phyloP scores from a whole-genome alignment of 2,329 filamentous ascomycete genomes.

The Cladosporium oxysporum region DNA sequence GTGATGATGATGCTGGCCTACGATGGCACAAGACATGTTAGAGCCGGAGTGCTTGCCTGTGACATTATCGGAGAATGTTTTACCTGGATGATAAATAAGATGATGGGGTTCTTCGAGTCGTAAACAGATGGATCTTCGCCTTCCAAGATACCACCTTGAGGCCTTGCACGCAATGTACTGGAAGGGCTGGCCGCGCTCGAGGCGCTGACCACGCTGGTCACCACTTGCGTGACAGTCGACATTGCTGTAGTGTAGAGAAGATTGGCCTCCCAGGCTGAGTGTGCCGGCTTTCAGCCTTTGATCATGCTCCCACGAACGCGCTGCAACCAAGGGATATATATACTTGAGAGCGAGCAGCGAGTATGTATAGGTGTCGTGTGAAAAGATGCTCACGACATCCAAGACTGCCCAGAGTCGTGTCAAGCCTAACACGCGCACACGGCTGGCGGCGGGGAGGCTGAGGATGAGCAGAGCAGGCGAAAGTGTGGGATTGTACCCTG shows the following conservation, averaged over 20 bases:
- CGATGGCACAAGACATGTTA: background rate
- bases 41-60: background rate
- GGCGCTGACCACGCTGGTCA: conserved; percentile 1
- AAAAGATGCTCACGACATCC: conserved; percentile 13
- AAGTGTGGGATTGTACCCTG: conserved; percentile 10
- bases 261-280: background rate
- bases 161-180: conserved; percentile 42
- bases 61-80: conserved; percentile 7
- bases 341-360: background rate
- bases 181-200: conserved; percentile 29
- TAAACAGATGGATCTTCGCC: conserved; percentile 68
- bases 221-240: conserved; percentile 18
- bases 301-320: background rate
- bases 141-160: conserved; percentile 71
- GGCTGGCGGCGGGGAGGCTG: conserved; percentile 12
- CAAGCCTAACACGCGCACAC: conserved; percentile 12
- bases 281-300: conserved; percentile 2
- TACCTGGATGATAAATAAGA: conserved; percentile 75
- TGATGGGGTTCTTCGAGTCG: conserved; percentile 70
- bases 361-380: conserved; percentile 2
- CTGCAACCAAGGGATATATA: background rate
- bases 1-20: conserved; percentile 73
- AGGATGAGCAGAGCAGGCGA: conserved; percentile 3
- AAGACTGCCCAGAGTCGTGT: conserved; percentile 12
- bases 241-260: background rate